A percentile compares a stretch with the other conserved stretches of the same genome.
Evolutionary conservation across 2,329 filamentous ascomycete genomes (phyloP).

Genomic region (Elsinoe ampelina): DNA sequence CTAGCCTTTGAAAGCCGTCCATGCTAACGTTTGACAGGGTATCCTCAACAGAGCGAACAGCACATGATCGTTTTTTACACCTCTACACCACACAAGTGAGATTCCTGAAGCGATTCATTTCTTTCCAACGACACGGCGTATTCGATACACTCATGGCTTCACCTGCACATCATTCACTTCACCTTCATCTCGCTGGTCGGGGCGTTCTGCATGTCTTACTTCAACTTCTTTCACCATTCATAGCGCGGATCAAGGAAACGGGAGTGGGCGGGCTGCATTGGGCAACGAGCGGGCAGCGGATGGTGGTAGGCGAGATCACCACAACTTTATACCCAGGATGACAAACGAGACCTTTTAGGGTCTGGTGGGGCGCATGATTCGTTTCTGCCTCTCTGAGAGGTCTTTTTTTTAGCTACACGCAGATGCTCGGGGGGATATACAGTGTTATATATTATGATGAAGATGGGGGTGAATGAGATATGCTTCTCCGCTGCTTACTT

Average conservation of each 20-base stretch:
- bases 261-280: background rate
- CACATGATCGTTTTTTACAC: background rate
- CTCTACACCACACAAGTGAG: background rate
- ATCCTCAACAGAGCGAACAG: constrained; percentile 10
- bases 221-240: background rate
- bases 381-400: background rate
- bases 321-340: background rate
- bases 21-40: background rate
- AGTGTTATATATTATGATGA: background rate
- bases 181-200: background rate
- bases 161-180: too few species aligned
- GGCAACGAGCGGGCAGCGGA: constrained; percentile 1
- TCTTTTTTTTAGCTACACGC: too few species aligned
- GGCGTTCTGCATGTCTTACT: background rate
- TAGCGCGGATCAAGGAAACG: background rate
- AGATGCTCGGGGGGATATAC: background rate
- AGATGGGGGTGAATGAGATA: too few species aligned
- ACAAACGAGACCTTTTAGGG: background rate
- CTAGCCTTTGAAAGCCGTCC: background rate
- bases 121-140: background rate
- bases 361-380: background rate
- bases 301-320: background rate
- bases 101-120: background rate
- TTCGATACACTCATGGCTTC: background rate
- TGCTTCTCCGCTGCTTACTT: too few species aligned